Conservation (phyloP, 495 filamentous ascomycete genomes). For the Extremus antarcticus region DNA sequence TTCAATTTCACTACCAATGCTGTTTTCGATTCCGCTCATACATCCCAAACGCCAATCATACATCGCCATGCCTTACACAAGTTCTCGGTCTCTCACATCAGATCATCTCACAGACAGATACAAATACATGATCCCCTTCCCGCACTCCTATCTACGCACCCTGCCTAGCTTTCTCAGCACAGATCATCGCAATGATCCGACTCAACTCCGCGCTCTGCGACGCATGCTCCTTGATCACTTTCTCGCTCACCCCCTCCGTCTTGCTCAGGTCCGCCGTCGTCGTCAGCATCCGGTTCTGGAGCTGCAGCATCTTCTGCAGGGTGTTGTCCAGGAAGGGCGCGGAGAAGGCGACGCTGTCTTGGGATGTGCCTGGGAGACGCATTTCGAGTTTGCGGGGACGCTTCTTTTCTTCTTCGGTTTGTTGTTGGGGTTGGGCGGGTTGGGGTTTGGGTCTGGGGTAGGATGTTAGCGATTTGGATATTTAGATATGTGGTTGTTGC, state of each 20-base stretch:
- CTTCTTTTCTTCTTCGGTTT: slow-evolving; percentile 19
- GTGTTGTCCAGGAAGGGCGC: slow-evolving; percentile 36
- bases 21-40: background rate
- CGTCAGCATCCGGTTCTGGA: slow-evolving; percentile 33
- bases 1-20: too few relatives aligned
- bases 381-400: slow-evolving; percentile 35
- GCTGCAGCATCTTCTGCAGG: slow-evolving; percentile 30
- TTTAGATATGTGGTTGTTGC: too few relatives aligned
- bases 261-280: slow-evolving; percentile 26
- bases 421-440: background rate
- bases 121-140: background rate
- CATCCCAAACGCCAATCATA: background rate
- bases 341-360: slow-evolving; percentile 29
- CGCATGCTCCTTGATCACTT: slow-evolving; percentile 32
- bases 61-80: too few relatives aligned
- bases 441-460: slow-evolving; percentile 6
- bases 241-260: slow-evolving; percentile 27
- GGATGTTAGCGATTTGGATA: background rate
- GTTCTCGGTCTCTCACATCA: too few relatives aligned
- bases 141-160: slow-evolving; percentile 14
- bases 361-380: slow-evolving; percentile 17
- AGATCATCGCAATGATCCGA: slow-evolving; percentile 34
- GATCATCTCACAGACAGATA: too few relatives aligned
- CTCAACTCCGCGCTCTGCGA: slow-evolving; percentile 30
- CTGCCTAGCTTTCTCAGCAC: slow-evolving; percentile 36